Evolutionary conservation across 2,329 filamentous ascomycete species (phyloP), one percentile per base, ranked within the genome.

Genomic region (Stachybotrys elegans): DNA sequence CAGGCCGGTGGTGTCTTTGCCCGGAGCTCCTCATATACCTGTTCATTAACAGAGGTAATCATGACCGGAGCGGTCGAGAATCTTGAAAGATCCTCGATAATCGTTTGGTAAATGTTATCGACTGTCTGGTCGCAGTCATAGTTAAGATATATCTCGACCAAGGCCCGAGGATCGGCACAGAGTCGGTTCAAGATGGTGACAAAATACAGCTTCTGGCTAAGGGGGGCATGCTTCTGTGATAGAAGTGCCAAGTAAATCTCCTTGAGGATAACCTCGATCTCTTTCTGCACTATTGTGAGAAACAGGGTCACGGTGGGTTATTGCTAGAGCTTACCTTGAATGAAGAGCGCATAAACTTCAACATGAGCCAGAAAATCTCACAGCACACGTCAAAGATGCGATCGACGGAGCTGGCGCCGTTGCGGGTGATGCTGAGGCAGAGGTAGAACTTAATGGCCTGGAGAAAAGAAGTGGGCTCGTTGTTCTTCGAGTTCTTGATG

Each of bases 301-400:
- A 40, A 13, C 21, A n/a, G 29, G 20, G 14, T 5, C 25, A n/a
- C 6, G 32, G 14, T 31, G 14, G 22, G n/a, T 21, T 14, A 36
- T 3, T 19, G 12, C 8, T 19, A 22, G 8, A 0, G 43, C 75
- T 48, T 58, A 86, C 85, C 83, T 98, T 98, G 67, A 98, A 86
- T 50, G 91, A 86, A 3, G 93, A 86, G 48, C 94, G 82, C 81
- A 98, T 86, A 56, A 89, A 86, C 62, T 94, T 95, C 35, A 96
- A 70, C 84, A 96, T 95, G 46, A 97, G 75, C 90, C 91, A 98
- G 63, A 98, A 98, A 22, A 97, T 95, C 63, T 98, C 93, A 57
- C 88, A 91, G 62, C 88, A 92, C 34, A 97, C 89, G 59, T 97
- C 92, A 58, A 97, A 98, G 1, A 98, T 90, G 52, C 81, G 81